phyloP scores from a whole-genome alignment of 2,329 filamentous ascomycete species.

The Stachybotrys echinatus region DNA sequence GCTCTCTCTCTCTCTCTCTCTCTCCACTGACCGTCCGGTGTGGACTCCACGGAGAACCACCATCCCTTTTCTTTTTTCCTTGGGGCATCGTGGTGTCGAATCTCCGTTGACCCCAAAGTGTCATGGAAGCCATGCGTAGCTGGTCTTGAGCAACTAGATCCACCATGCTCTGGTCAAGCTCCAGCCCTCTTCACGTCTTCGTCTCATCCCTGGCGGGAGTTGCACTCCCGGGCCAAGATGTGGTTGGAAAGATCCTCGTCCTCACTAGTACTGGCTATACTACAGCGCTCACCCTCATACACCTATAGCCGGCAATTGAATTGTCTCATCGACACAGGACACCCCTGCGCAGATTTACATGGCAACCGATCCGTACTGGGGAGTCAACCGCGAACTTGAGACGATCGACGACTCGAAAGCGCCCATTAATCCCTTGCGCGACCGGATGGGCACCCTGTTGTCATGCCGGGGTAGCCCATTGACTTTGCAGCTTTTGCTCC shows the following conservation, averaged over 20 bases:
- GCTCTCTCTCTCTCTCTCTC: conserved; percentile 6
- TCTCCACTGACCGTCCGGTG: background rate
- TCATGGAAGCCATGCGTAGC: too few species aligned
- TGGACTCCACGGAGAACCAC: background rate
- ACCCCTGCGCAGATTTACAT: background rate
- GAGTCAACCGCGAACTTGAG: background rate
- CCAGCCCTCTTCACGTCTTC: too few species aligned
- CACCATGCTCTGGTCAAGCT: too few species aligned
- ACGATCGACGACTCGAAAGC: background rate
- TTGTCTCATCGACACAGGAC: background rate
- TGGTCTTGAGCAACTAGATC: too few species aligned
- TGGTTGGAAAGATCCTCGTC: too few species aligned
- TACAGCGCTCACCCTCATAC: too few species aligned
- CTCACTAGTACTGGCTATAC: too few species aligned
- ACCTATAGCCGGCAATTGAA: background rate
- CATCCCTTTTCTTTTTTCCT: background rate
- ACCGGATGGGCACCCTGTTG: background rate
- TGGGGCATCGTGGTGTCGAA: background rate
- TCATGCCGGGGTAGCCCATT: too few species aligned
- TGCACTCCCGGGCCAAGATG: too few species aligned
- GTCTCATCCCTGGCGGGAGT: too few species aligned
- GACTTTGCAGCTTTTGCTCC: too few species aligned
- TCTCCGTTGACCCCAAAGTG: too few species aligned
- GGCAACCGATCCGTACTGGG: background rate
- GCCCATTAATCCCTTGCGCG: background rate